Percentiles rank a stretch among this genome's conserved stretches.
phyloP scores from a whole-genome alignment of 495 filamentous ascomycete species.

The Annulohypoxylon moriforme region DNA sequence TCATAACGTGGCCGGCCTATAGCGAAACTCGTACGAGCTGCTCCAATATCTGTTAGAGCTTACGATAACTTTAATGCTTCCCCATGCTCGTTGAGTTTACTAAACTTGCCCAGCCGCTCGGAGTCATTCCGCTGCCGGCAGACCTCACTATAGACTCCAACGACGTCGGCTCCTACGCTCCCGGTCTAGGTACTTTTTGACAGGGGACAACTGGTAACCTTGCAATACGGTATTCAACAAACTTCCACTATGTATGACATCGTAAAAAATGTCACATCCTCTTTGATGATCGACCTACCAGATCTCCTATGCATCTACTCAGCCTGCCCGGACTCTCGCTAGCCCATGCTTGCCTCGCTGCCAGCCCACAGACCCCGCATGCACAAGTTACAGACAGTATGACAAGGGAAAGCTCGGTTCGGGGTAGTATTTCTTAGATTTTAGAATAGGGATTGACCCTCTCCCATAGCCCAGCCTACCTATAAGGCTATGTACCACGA shows the following conservation, averaged over 20 bases:
- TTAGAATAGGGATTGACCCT: constrained; percentile 29
- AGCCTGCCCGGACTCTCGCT: constrained; percentile 30
- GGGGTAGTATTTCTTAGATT: constrained; percentile 27
- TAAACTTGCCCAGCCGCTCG: constrained; percentile 34
- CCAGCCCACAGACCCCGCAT: constrained; percentile 35
- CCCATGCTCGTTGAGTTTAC: constrained; percentile 35
- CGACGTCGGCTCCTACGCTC: background rate
- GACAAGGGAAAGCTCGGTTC: constrained; percentile 22
- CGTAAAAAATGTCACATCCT: constrained; percentile 12
- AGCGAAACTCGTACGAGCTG: constrained; percentile 20
- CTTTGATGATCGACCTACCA: constrained; percentile 31
- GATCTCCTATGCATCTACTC: constrained; percentile 39
- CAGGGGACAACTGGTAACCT: constrained; percentile 5
- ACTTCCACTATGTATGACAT: constrained; percentile 4
- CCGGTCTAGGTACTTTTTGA: background rate
- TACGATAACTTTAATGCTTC: constrained; percentile 13
- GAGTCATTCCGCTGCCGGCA: constrained; percentile 32
- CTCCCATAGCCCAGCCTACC: constrained; percentile 27
- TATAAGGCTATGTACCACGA: constrained; percentile 39
- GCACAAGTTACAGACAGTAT: background rate
- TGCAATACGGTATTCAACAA: constrained; percentile 1
- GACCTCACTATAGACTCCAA: constrained; percentile 15
- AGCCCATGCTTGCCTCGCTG: constrained; percentile 33
- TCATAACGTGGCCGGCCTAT: constrained; percentile 28
- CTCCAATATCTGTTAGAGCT: constrained; percentile 8